A percentile compares a stretch with the other conserved stretches of the same genome.
Conservation (phyloP, 2,329 filamentous ascomycete species). For the Rutstroemia sydowiana region DNA sequence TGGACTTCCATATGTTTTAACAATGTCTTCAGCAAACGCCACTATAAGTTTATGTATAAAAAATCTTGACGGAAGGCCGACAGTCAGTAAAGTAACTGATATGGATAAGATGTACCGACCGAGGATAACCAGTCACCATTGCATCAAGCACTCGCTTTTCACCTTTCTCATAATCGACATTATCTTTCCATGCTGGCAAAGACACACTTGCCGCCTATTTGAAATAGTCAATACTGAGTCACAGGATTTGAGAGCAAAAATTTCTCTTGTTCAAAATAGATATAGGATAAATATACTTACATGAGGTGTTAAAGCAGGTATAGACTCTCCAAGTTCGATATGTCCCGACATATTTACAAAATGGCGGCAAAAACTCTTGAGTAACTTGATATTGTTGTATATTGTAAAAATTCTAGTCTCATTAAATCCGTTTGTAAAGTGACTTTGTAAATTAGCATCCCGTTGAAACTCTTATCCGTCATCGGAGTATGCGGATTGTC, state of each 20-base stretch:
- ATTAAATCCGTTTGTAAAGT: neutral
- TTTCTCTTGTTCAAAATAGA: neutral
- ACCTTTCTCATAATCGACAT: conserved; percentile 90
- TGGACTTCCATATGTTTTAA: conserved; percentile 52
- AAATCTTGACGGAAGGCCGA: conserved; percentile 50
- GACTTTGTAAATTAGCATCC: neutral
- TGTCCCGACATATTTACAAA: conserved; percentile 22
- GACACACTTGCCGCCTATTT: conserved; percentile 88
- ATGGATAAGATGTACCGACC: conserved; percentile 38
- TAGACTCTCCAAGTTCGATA: conserved; percentile 30
- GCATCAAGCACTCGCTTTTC: conserved; percentile 76
- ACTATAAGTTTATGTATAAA: conserved; percentile 83
- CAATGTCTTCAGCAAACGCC: conserved; percentile 62
- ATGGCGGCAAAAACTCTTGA: neutral
- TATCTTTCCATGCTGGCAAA: conserved; percentile 84
- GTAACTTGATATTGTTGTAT: neutral
- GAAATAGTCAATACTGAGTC: conserved; percentile 9
- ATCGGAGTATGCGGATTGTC: conserved; percentile 8
- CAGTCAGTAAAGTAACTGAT: conserved; percentile 16
- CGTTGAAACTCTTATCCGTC: conserved; percentile 10
- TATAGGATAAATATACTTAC: conserved; percentile 20
- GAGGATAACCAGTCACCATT: conserved; percentile 87
- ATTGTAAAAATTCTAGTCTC: neutral
- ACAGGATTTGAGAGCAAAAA: neutral
- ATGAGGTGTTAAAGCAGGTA: conserved; percentile 31